Base-by-base conservation (phyloP, 1,284 basidiomycete genomes). In the Phaffia rhodozyma region DNA sequence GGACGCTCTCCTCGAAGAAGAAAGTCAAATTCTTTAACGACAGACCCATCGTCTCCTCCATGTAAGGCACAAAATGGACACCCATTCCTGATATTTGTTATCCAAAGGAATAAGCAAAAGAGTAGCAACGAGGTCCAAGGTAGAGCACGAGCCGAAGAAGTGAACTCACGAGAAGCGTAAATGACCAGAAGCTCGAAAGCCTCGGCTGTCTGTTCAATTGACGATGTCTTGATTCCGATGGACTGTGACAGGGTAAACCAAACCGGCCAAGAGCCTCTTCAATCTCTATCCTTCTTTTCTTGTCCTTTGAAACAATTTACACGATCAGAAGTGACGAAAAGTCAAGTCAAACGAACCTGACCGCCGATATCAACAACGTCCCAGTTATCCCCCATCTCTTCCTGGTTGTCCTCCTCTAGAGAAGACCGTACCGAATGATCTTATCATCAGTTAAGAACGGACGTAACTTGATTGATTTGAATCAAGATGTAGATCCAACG, bases 221-320 rank as follows among this genome's bases (percentile, higher is more conserved):
- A 50, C 2, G 64, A 61, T 20, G 64, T 65, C 64, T 65, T 65
- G 64, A 65, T 65, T 18, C 64, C 64, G 38, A 65, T 55, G 49
- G 51, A 61, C 59, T 65, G 47, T 9, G 5, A 55, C 5, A 18
- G 3, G 23, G 27, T 5, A 20, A 32, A n/a, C 2, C 21, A 48
- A 23, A 60, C 5, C 50, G n/a, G 4, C 1, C 9, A 60, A 25
- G 21, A 47, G 29, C 55, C 18, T 49, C 43, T 20, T 49, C 57
- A 30, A 49, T 58, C 27, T 49, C 30, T 27, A 47, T 53, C 60
- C 52, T 54, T 20, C 50, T 34, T 3, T n/a, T 27, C 27, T 52
- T 47, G 30, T 1, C n/a, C 25, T 29, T 53, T 32, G 50, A 38
- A 23, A 6, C 52, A 21, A 11, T 32, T 9, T 52, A 48, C n/a